A percentile compares a stretch with the other conserved stretches of the same genome.
These are phyloP conservation scores for Aeminium ludgeri DNA, from an alignment of 495 filamentous ascomycete species.

Conservation along the genomic window DNA sequence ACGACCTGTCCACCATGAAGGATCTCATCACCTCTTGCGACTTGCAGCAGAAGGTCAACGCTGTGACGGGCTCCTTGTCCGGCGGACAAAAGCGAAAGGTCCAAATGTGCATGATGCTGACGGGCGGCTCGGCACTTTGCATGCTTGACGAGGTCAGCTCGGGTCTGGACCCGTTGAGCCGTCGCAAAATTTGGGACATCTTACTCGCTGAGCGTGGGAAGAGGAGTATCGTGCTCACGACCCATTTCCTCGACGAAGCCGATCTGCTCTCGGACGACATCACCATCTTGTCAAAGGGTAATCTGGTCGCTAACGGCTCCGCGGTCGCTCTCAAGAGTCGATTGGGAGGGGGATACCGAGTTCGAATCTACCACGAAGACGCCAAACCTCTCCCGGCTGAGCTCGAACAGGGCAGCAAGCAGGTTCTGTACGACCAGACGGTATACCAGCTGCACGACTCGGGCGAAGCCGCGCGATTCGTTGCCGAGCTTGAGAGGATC, in stretches of 20 bases:
- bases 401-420: conserved; percentile 37
- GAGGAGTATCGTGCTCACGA: conserved; percentile 68
- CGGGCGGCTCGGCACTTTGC: conserved; percentile 66
- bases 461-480: conserved; percentile 43
- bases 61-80: conserved; percentile 51
- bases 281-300: conserved; percentile 25
- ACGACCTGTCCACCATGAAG: conserved; percentile 36
- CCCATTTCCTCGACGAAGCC: conserved; percentile 35
- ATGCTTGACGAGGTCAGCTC: conserved; percentile 78
- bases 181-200: conserved; percentile 83
- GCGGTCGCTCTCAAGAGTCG: conserved; percentile 23
- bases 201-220: conserved; percentile 59
- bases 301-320: conserved; percentile 21
- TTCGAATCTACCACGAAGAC: conserved; percentile 45
- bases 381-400: conserved; percentile 31
- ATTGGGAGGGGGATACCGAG: conserved; percentile 46
- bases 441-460: conserved; percentile 52
- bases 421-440: conserved; percentile 47
- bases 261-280: conserved; percentile 26
- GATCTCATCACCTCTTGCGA: conserved; percentile 51
- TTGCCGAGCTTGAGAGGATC: conserved; percentile 43
- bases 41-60: conserved; percentile 48
- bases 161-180: conserved; percentile 63
- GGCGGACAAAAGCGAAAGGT: conserved; percentile 81
- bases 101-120: conserved; percentile 89